A percentile compares a stretch with the other conserved stretches of the same genome.
phyloP scores from a whole-genome alignment of 2,329 filamentous ascomycete genomes.

The Nigrograna mackinnonii region DNA sequence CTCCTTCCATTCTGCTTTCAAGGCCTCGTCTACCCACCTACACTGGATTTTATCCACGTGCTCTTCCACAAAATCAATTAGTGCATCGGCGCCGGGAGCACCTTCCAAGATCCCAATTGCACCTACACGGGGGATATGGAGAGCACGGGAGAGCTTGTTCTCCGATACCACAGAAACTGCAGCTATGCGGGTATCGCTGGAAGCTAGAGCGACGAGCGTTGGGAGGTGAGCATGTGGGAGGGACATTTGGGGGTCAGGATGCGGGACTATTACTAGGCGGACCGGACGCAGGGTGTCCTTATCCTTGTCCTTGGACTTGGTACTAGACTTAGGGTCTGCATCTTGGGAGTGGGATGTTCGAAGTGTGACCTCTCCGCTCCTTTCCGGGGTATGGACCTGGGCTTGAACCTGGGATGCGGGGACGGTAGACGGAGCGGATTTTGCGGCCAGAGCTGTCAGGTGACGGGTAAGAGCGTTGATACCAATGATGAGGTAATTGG shows the following conservation, averaged over 20 bases:
- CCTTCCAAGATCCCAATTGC: conserved; percentile 62
- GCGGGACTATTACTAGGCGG: conserved; percentile 34
- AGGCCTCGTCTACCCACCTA: conserved; percentile 59
- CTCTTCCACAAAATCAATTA: conserved; percentile 60
- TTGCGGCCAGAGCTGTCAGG: conserved; percentile 53
- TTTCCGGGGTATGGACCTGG: conserved; percentile 1
- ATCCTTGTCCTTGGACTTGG: too few species aligned
- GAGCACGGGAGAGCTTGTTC: conserved; percentile 57
- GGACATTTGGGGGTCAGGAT: conserved; percentile 34
- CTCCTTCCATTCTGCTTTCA: conserved; percentile 44
- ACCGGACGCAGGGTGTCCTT: conserved; percentile 9
- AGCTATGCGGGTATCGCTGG: conserved; percentile 58
- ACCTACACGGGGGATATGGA: conserved; percentile 67
- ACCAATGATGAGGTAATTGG: conserved; percentile 65
- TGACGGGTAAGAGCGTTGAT: conserved; percentile 65
- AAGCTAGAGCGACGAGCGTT: conserved; percentile 31
- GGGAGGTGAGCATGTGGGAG: conserved; percentile 38
- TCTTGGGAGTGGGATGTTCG: not conserved
- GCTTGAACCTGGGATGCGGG: not conserved
- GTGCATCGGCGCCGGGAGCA: conserved; percentile 60
- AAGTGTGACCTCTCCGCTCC: not conserved
- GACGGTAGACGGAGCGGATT: conserved; percentile 15
- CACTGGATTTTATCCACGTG: conserved; percentile 58
- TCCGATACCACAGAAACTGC: conserved; percentile 65
- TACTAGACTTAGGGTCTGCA: conserved; percentile 1